Evolutionary conservation across 805 yeast genomes (phyloP).

Genomic region (Middelhovenomyces tepae): DNA sequence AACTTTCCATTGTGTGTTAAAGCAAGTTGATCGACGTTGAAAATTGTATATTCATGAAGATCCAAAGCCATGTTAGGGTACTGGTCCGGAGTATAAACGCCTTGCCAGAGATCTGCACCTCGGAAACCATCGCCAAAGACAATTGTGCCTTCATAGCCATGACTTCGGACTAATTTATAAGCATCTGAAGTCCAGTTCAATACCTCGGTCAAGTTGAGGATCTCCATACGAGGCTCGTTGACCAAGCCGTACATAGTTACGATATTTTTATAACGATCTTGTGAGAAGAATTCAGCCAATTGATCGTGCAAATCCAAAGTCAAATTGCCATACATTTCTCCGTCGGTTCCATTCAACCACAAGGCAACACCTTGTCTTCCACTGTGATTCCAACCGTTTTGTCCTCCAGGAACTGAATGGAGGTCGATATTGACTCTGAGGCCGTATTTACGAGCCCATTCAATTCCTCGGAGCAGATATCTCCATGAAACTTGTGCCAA

Average conservation of each 20-base stretch:
- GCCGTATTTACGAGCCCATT: conserved; percentile 54
- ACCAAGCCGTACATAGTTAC: conserved; percentile 72
- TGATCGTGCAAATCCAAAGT: conserved; percentile 46
- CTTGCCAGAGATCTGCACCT: conserved; percentile 52
- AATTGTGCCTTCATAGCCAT: conserved; percentile 38
- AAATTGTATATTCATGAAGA: conserved; percentile 82
- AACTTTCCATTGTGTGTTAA: conserved; percentile 25
- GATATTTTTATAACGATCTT: conserved; percentile 50
- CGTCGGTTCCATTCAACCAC: conserved; percentile 39
- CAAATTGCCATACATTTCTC: conserved; percentile 30
- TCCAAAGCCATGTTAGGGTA: conserved; percentile 66
- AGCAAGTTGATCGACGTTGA: conserved; percentile 28
- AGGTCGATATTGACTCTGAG: conserved; percentile 67
- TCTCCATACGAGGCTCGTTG: conserved; percentile 56
- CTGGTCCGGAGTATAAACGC: conserved; percentile 35
- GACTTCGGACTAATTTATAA: conserved; percentile 47
- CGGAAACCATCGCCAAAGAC: conserved; percentile 75
- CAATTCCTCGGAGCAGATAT: conserved; percentile 55
- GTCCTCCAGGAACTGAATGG: conserved; percentile 80
- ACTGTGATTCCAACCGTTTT: conserved; percentile 78
- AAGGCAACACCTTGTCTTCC: conserved; percentile 46
- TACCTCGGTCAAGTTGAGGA: conserved; percentile 50
- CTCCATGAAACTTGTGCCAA: conserved; percentile 48
- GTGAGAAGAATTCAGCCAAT: conserved; percentile 57
- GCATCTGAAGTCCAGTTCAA: conserved; percentile 47